Evolutionary conservation across 331 rosid genomes (phyloP), one percentile per base, ranked within the genome.

Genomic region (Pyrus hybrid): DNA sequence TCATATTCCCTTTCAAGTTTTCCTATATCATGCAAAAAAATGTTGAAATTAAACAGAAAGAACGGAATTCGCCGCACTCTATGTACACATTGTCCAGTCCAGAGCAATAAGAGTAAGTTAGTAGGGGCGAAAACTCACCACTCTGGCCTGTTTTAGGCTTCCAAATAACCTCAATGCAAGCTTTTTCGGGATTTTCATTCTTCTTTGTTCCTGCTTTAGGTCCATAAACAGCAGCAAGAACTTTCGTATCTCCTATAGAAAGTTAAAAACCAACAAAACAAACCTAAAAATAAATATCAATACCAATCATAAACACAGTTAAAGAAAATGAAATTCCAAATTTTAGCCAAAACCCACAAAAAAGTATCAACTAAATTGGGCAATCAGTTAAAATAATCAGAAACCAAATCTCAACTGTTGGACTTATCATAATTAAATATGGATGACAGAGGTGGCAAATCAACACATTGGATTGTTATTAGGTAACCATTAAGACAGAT

Each of bases 141-240:
- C 47, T 41, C 47, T 41, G 47, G 47, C 47, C 47, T 41, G 47
- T 41, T 41, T 41, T 41, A 41, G 14, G 47, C 75, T 93, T 93
- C 47, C 47, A 41, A 41, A 53, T 53, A 7, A 53, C 58, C 11
- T 53, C 58, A 6, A 53, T 53, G 22, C 58, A 53, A 53, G 58
- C 58, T 53, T 87, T 93, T 76, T 87, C 94, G 1, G 97, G 96
- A 81, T 88, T 93, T 61, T 93, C 97, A 45, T 88, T 88, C 90
- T 90, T 93, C 88, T 82, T 90, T 13, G 91, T 87, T 67, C 97
- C 96, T 0, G 93, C 93, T 80, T 88, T 93, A 45, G 94, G 90
- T 35, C 96, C 96, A 49, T 90, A 90, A 71, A 93, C 92, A 3
- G 93, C 96, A 37, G 93, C 93, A 60, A 92, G 85, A 73, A 92